These are phyloP conservation scores for Solanum neorickii DNA, from an alignment of 257 asterid species.

Conservation along the genomic window DNA sequence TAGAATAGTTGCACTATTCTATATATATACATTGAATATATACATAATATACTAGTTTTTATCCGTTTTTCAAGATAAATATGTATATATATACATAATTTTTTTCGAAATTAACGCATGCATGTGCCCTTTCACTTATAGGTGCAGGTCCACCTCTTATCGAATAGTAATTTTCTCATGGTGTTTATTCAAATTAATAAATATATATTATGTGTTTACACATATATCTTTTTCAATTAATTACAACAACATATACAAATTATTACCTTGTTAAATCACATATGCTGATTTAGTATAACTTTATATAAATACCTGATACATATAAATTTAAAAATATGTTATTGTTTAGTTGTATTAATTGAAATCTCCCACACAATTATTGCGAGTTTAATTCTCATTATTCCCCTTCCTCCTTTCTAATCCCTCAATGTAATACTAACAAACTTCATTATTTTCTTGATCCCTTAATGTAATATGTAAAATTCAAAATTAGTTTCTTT, in stretches of 20 bases:
- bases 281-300: background rate
- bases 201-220: too few relatives aligned
- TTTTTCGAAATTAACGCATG: rapidly evolving
- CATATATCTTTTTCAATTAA: background rate
- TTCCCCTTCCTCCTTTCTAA: background rate
- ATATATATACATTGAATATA: too few relatives aligned
- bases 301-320: background rate
- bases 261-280: background rate
- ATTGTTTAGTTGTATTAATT: background rate
- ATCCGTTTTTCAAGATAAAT: background rate
- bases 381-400: background rate
- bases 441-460: background rate
- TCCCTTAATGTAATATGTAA: background rate
- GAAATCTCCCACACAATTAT: background rate
- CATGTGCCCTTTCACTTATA: background rate
- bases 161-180: background rate
- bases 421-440: background rate
- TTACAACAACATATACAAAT: background rate
- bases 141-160: background rate
- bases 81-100: too few relatives aligned
- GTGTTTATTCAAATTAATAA: too few relatives aligned
- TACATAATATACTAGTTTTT: background rate
- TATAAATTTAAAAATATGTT: too few relatives aligned
- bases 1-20: too few relatives aligned
- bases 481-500: background rate